Base-by-base conservation (phyloP, 2,329 filamentous ascomycete species). In the Orbilia blumenaviensis region DNA sequence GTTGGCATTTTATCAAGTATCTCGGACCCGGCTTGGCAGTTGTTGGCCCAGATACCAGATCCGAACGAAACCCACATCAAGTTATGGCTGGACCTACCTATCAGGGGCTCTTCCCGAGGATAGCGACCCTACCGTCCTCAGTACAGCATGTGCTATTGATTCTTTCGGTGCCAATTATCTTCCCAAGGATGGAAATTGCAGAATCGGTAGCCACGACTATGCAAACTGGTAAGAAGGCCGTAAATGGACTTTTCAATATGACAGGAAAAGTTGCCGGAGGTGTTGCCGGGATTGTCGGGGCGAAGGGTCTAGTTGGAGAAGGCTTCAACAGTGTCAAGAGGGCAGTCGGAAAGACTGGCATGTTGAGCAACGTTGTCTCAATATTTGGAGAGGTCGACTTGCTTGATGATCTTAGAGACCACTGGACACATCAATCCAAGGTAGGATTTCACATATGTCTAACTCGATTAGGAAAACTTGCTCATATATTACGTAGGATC, bases 1-100 rank as follows among this genome's bases (percentile, higher is more conserved):
- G 95, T 6, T 99, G 95, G 95, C 95, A 99, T 83, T 99, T 98
- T 83, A 89, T 99, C 83, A 99, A 99, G 83, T 97, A 92, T 80
- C 88, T 99, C 4, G 95, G 95, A 0, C 95, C 95, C 0, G 92
- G 92, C 3, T 90, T 99, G 10, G 93, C 93, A 0, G 91, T 96
- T 0, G 90, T 97, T 60, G 95, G 94, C 0, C 91, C 92, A 1
- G 95, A 99, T 82, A 94, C 93, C 79, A 89, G 95, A 62, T 97
- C 94, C 3, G 95, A 99, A 83, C 87, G 95, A 61, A 97, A 92
- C 63, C 92, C 93, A 76, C 90, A 90, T 77, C 93, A 96, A 80
- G 95, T 99, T 66, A 91, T 99, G 87, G 94, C 94, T 3, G 95
- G 95, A 0, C 93, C 94, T 48, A 98, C 95, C 0, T 99, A 99